Percentiles rank a stretch among this genome's conserved stretches.
These are phyloP conservation scores for Fusarium pseudocircinatum DNA, from an alignment of 2,329 filamentous ascomycete species.

Conservation along the genomic window DNA sequence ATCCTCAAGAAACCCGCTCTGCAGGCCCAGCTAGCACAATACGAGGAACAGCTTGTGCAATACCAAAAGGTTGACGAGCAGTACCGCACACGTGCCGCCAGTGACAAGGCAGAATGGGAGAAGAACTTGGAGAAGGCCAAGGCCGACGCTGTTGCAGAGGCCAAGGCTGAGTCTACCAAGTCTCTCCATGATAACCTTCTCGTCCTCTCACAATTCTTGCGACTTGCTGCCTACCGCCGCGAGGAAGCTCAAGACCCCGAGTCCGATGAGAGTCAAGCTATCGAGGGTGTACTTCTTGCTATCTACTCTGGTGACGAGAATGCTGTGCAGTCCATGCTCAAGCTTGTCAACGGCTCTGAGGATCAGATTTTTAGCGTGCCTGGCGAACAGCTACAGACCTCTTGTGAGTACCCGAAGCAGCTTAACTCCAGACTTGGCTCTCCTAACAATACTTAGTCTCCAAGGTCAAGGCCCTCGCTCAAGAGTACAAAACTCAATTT, in stretches of 20 bases:
- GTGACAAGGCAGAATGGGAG: slow-evolving; percentile 69
- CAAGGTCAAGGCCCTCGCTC: slow-evolving; percentile 55
- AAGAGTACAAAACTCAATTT: slow-evolving; percentile 62
- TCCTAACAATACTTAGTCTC: slow-evolving; percentile 46
- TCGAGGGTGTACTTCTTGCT: slow-evolving; percentile 80
- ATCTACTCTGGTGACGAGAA: slow-evolving; percentile 82
- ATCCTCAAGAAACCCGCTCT: slow-evolving; percentile 80
- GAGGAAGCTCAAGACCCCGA: slow-evolving; percentile 72
- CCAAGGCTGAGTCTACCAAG: slow-evolving; percentile 61
- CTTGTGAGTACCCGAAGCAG: slow-evolving; percentile 67
- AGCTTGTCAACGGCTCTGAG: slow-evolving; percentile 76
- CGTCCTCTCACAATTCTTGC: slow-evolving; percentile 80
- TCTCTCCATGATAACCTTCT: slow-evolving; percentile 72
- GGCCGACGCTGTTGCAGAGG: slow-evolving; percentile 61
- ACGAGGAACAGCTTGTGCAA: slow-evolving; percentile 78
- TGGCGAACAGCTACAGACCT: slow-evolving; percentile 72
- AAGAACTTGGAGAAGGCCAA: slow-evolving; percentile 66
- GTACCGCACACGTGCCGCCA: slow-evolving; percentile 68
- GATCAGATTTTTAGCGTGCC: slow-evolving; percentile 73
- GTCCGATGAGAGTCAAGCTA: slow-evolving; percentile 78
- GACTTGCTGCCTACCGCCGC: slow-evolving; percentile 79
- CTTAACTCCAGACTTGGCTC: not conserved
- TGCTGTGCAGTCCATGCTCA: slow-evolving; percentile 79
- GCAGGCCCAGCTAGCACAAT: slow-evolving; percentile 72
- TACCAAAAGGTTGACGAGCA: slow-evolving; percentile 81